Percentiles rank a stretch among this genome's conserved stretches.
These are phyloP conservation scores for Chenopodium quinoa DNA, from an alignment of 148 eudicot species.

Conservation along the genomic window DNA sequence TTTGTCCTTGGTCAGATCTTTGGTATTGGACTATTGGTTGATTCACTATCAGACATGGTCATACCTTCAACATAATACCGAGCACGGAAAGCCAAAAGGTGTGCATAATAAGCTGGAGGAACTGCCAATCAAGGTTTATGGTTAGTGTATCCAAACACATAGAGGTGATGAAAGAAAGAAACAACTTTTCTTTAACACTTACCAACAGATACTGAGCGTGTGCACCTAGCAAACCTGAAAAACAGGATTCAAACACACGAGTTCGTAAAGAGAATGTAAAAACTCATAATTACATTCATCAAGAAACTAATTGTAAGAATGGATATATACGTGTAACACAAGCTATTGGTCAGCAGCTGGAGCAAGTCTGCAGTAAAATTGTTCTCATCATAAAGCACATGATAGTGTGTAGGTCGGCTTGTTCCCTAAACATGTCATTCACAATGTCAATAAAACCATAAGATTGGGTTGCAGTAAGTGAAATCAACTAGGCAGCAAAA, in stretches of 20 bases:
- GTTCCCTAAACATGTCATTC: constrained; percentile 54
- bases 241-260: not conserved
- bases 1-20: constrained; percentile 31
- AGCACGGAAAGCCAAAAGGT: constrained; percentile 77
- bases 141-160: no score
- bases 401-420: constrained; percentile 84
- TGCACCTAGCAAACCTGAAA: constrained; percentile 79
- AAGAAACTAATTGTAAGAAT: no score
- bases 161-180: no score
- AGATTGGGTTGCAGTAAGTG: not conserved
- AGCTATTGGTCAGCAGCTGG: constrained; percentile 57
- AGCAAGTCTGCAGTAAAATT: constrained; percentile 55
- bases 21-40: constrained; percentile 32
- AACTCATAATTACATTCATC: no score
- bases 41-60: constrained; percentile 40
- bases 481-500: not conserved
- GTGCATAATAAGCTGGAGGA: constrained; percentile 87
- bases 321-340: constrained; percentile 71
- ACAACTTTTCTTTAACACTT: not conserved
- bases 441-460: not conserved
- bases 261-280: no score
- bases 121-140: constrained; percentile 33
- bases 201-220: constrained; percentile 91
- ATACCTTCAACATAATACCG: constrained; percentile 60
- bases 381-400: constrained; percentile 76